Percentiles rank a stretch among this genome's conserved stretches.
Conservation (phyloP, 192 early-diverging fungal genomes). For the Coemansia sp. region DNA sequence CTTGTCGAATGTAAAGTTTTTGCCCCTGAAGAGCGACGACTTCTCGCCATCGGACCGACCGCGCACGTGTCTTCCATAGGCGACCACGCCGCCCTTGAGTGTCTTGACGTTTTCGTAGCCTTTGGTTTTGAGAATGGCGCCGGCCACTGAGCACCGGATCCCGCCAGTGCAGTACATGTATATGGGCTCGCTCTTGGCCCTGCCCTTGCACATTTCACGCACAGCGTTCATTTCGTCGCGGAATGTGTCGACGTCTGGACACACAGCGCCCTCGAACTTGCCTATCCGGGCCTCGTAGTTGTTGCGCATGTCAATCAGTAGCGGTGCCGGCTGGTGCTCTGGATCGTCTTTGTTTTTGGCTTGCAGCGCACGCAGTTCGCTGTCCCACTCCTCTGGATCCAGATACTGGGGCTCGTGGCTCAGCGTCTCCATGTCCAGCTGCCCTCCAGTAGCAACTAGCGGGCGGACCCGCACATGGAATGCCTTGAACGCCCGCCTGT, state of each 20-base stretch:
- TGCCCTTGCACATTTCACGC: conserved; percentile 57
- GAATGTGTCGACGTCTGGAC: conserved; percentile 73
- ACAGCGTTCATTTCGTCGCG: conserved; percentile 66
- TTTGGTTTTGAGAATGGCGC: conserved; percentile 66
- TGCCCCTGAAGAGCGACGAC: conserved; percentile 66
- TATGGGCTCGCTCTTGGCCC: conserved; percentile 61
- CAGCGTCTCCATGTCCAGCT: conserved; percentile 57
- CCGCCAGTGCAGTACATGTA: conserved; percentile 87
- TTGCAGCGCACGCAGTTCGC: conserved; percentile 42
- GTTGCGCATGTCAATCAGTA: conserved; percentile 80
- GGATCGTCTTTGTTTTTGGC: not conserved
- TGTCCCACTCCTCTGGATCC: conserved; percentile 66
- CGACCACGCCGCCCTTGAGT: conserved; percentile 72
- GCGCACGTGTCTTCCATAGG: conserved; percentile 66
- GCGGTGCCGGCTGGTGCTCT: not conserved
- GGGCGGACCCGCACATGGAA: conserved; percentile 67
- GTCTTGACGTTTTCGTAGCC: conserved; percentile 69
- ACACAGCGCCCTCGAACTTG: conserved; percentile 66
- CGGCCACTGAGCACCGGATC: conserved; percentile 81
- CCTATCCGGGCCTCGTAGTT: conserved; percentile 74
- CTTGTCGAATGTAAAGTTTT: conserved; percentile 82
- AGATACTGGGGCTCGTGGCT: conserved; percentile 67
- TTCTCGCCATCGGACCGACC: conserved; percentile 24
- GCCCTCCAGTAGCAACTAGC: conserved; percentile 63
- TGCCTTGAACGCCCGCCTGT: conserved; percentile 61